Evolutionary conservation across 2,329 filamentous ascomycete species (phyloP), one percentile per base, ranked within the genome.

Genomic region (Ophiostoma himal-ulmi): DNA sequence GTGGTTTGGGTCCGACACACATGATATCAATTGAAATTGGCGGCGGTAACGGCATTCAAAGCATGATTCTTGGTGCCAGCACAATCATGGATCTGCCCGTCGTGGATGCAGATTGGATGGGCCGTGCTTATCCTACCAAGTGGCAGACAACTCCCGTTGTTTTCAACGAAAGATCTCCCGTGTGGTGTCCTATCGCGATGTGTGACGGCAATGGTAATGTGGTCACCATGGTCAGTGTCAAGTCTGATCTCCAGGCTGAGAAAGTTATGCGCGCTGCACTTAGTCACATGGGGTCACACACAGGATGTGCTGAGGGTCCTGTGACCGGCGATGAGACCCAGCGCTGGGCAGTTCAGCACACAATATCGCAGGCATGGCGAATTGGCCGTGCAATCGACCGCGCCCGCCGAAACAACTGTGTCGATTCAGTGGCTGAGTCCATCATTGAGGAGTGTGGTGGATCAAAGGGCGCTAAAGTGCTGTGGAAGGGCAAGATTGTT

Each of bases 11-110:
- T n/a, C 86, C 52, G 7, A 72, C 72, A 2, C 68, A 69, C 71
- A 84, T 89, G 72, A 86, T 90, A 72, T 83, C 86, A 0, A 77
- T 89, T 13, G 88, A 91, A 74, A 88, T 91, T 69, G 89, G 89
- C n/a, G 88, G 89, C 7, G 84, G 83, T 5, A 91, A 91, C 73
- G 88, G 88, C 0, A 79, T 89, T 10, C 83, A 87, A 73, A 83
- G 84, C 10, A 79, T 89, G 77, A 81, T 87, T 4, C 77, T 88
- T 5, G 86, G 86, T 5, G 83, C 84, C 0, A 83, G 82, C 69
- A 79, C 79, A 0, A 82, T 84, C 72, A 83, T 88, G 76, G 78
- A 85, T 70, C 73, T 85, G 0, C 84, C 84, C 0, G 80, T 80
- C 2, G 81, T 86, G 3, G 85, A 86, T 70, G 84, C 82, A 17